Base-by-base conservation (phyloP, 73 alveolate genomes). In the Loxodes magnus region DNA sequence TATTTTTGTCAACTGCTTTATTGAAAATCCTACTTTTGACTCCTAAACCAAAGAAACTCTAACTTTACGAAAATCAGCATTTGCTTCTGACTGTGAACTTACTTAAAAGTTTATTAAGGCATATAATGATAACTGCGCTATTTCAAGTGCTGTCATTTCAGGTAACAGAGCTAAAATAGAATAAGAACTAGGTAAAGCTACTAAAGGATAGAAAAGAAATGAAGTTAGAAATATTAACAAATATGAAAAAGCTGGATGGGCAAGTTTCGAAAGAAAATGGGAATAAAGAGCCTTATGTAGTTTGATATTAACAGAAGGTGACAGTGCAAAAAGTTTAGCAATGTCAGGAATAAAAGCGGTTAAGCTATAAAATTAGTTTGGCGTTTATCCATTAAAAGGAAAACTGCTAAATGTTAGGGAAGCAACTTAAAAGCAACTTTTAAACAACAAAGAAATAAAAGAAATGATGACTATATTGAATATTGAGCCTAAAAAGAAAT, bases 231-330 rank as follows among this genome's bases (percentile, higher is more conserved):
- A 31, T 19, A 5, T 3, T 26, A 1, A 5, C 15, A 17, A 10
- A 21, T 39, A 5, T 14, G 16, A 9, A 33, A 16, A 4, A 2
- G 24, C n/a, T n/a, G n/a, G n/a, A n/a, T n/a, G n/a, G n/a, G n/a
- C n/a, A n/a, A n/a, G n/a, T n/a, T n/a, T n/a, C n/a, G n/a, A n/a
- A n/a, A n/a, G n/a, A n/a, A n/a, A n/a, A n/a, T n/a, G n/a, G n/a
- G n/a, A n/a, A n/a, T n/a, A n/a, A 42, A 62, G 95, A 15, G 91
- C 77, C 44, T 74, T 84, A 56, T 93, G 99, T 79, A 90, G 98
- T 2, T 61, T 95, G 52, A 95, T 95, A 31, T 79, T 95, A 51
- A 95, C 99, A 37, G 99, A 95, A 87, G 99, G 99, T 71, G 99
- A 95, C 84, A 91, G 98, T 43, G 99, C 99, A 42, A 95, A 95